These are phyloP conservation scores for Blumeria graminis DNA, from an alignment of 2,329 filamentous ascomycete species.

Conservation along the genomic window DNA sequence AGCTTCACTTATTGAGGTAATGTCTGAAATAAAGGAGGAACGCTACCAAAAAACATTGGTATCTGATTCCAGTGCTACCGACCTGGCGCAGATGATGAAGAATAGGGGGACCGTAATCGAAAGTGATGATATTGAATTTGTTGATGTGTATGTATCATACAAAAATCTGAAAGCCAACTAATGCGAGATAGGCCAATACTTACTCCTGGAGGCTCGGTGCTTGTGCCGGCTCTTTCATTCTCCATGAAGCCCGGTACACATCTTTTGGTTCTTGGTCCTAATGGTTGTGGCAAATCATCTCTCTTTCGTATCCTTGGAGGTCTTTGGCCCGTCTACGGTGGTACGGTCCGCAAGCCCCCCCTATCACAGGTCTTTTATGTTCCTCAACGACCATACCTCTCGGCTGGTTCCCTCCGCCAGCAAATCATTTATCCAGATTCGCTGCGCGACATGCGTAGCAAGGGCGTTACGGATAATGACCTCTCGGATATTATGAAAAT, in stretches of 20 bases:
- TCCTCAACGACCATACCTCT: conserved; percentile 83
- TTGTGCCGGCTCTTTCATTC: conserved; percentile 70
- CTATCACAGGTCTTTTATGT: conserved; percentile 96
- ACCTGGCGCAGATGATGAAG: conserved; percentile 60
- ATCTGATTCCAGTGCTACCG: conserved; percentile 59
- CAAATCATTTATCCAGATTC: conserved; percentile 94
- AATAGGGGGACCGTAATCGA: conserved; percentile 64
- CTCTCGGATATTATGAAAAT: conserved; percentile 52
- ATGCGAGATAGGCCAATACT: conserved; percentile 45
- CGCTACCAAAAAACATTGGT: conserved; percentile 94
- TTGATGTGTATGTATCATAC: conserved; percentile 36
- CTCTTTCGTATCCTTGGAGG: conserved; percentile 91
- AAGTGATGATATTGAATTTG: conserved; percentile 64
- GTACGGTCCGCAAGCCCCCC: conserved; percentile 72
- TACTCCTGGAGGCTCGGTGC: conserved; percentile 83
- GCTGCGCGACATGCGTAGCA: conserved; percentile 63
- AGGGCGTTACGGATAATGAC: conserved; percentile 60
- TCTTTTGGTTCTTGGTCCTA: conserved; percentile 75
- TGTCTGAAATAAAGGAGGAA: conserved; percentile 75
- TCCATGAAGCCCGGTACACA: conserved; percentile 69
- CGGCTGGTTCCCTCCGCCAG: conserved; percentile 73
- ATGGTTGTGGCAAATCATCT: conserved; percentile 90
- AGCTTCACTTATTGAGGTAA: conserved; percentile 70
- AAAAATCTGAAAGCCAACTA: conserved; percentile 7
- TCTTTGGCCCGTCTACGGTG: conserved; percentile 93